Evolutionary conservation across 176 grass and related monocot species (phyloP).

Genomic region (Areca catechu): DNA sequence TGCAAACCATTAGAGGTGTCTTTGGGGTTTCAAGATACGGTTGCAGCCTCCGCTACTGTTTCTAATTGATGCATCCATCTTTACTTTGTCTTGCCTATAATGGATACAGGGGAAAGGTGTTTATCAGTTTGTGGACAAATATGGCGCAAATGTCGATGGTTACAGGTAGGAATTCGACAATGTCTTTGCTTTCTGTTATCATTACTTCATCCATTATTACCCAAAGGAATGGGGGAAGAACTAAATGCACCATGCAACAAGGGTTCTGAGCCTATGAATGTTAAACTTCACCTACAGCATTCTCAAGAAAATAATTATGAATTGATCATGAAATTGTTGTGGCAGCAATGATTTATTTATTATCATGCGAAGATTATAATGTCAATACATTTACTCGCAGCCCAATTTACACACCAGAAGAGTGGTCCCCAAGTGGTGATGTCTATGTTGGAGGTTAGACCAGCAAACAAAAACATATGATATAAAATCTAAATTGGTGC

Average conservation of each 20-base stretch:
- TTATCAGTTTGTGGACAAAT: slow-evolving; percentile 68
- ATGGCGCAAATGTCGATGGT: slow-evolving; percentile 84
- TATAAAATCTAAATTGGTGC: too few relatives aligned
- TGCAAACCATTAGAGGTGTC: too few relatives aligned
- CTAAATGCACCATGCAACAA: too few relatives aligned
- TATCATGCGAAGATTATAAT: too few relatives aligned
- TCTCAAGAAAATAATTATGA: too few relatives aligned
- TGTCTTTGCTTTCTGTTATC: neutral
- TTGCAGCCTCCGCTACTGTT: neutral
- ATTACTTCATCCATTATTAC: neutral
- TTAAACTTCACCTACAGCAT: too few relatives aligned
- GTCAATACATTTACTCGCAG: slow-evolving; percentile 22
- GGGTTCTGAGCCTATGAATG: too few relatives aligned
- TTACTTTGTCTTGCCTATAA: neutral
- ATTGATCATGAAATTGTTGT: too few relatives aligned
- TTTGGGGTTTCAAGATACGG: too few relatives aligned
- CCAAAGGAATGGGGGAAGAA: too few relatives aligned
- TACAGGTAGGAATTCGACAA: slow-evolving; percentile 32
- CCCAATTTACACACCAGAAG: slow-evolving; percentile 61
- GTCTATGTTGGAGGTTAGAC: slow-evolving; percentile 67
- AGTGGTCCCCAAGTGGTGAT: slow-evolving; percentile 70
- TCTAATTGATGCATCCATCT: neutral
- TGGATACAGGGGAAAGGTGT: slow-evolving; percentile 64
- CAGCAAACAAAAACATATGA: too few relatives aligned
- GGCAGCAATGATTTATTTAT: too few relatives aligned